These are phyloP conservation scores for Physaria fendleri DNA, from an alignment of 345 rosid genomes.

Conservation along the genomic window DNA sequence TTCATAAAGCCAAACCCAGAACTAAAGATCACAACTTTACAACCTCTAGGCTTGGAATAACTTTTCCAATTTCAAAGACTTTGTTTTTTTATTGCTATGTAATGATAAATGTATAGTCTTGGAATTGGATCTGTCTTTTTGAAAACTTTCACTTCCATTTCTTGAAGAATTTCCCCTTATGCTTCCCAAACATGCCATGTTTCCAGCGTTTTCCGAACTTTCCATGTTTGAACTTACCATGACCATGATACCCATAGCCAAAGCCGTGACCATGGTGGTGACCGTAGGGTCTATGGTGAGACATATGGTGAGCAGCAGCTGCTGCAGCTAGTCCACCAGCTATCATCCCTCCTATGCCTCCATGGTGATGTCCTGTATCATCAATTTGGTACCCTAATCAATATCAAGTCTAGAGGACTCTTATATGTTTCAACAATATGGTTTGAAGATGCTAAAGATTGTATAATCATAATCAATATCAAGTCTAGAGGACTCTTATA, in stretches of 20 bases:
- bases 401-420: background rate
- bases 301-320: constrained; percentile 58
- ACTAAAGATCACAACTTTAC: background rate
- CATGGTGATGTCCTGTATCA: constrained; percentile 27
- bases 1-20: constrained; percentile 5
- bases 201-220: constrained; percentile 63
- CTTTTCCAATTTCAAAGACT: background rate
- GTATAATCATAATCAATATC: constrained; percentile 6
- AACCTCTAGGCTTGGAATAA: constrained; percentile 4
- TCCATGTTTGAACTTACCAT: constrained; percentile 66
- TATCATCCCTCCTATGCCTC: constrained; percentile 52
- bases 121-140: constrained; percentile 1
- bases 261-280: constrained; percentile 27
- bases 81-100: background rate
- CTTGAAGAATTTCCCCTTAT: constrained; percentile 50
- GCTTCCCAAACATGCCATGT: constrained; percentile 63
- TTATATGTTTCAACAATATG: background rate
- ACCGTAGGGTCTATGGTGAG: constrained; percentile 51
- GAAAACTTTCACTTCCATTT: constrained; percentile 42
- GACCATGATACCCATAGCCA: constrained; percentile 36
- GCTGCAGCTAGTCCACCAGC: constrained; percentile 74
- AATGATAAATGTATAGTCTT: background rate
- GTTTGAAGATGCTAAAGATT: background rate
- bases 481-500: background rate
- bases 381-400: background rate